Conservation (phyloP, 2,329 filamentous ascomycete genomes). For the Paecilomyces sp. region DNA sequence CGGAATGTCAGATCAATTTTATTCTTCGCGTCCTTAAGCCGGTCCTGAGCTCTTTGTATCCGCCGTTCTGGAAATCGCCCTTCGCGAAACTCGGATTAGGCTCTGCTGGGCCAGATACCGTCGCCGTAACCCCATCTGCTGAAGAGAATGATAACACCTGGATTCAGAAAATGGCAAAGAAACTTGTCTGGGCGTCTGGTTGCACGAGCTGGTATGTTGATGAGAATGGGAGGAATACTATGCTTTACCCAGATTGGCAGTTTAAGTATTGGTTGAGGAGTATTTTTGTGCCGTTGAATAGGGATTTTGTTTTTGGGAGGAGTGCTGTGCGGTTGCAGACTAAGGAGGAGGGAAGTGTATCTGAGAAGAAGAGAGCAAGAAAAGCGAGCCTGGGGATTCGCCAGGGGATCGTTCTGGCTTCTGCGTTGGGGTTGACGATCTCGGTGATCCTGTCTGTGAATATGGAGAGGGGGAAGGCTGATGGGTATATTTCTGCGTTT, state of each 20-base stretch:
- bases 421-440: not conserved
- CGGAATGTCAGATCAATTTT: constrained; percentile 48
- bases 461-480: not conserved
- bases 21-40: constrained; percentile 36
- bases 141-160: constrained; percentile 27
- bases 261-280: constrained; percentile 44
- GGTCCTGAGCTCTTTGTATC: constrained; percentile 28
- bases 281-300: constrained; percentile 33
- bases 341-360: not conserved
- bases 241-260: constrained; percentile 49
- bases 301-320: constrained; percentile 28
- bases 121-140: constrained; percentile 31
- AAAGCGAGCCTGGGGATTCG: not conserved
- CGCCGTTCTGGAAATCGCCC: constrained; percentile 11
- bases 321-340: constrained; percentile 1
- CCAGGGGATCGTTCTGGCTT: not conserved
- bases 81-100: constrained; percentile 2
- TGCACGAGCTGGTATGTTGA: constrained; percentile 50
- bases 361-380: not conserved
- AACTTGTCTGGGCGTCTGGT: constrained; percentile 43
- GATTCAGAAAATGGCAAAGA: constrained; percentile 36
- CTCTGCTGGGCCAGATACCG: constrained; percentile 12
- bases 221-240: constrained; percentile 41
- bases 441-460: not conserved
- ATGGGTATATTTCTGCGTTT: not conserved